Percentiles rank a stretch among this genome's conserved stretches.
These are phyloP conservation scores for Populus trichocarpa DNA, from an alignment of 441 rosid genomes.

Conservation along the genomic window DNA sequence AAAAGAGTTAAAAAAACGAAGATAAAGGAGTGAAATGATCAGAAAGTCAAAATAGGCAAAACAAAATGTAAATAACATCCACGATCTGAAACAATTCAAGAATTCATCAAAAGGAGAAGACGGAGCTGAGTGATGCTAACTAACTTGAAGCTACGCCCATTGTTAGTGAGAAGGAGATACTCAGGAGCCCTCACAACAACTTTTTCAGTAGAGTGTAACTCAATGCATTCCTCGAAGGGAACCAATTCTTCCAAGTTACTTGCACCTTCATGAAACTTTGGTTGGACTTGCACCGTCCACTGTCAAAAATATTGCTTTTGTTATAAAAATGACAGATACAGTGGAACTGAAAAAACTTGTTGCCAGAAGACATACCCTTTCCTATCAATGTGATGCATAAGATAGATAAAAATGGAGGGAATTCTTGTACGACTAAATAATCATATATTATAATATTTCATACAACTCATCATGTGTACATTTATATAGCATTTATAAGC, in stretches of 20 bases:
- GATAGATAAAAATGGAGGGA: not conserved
- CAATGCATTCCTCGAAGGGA: slow-evolving; percentile 93
- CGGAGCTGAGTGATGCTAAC: slow-evolving; percentile 34
- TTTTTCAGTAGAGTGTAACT: slow-evolving; percentile 71
- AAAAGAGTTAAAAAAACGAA: not conserved
- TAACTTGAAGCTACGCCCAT: slow-evolving; percentile 97
- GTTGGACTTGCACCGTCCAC: slow-evolving; percentile 95
- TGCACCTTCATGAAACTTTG: slow-evolving; percentile 95
- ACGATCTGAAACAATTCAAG: not conserved
- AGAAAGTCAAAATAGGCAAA: not conserved
- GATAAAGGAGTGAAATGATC: not conserved
- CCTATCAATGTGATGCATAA: not conserved
- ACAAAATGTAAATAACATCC: not conserved
- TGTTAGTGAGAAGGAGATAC: slow-evolving; percentile 85
- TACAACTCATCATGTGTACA: not conserved
- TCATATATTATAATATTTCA: not conserved
- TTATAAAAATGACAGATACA: slow-evolving; percentile 17
- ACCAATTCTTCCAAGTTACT: slow-evolving; percentile 89
- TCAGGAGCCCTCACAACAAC: slow-evolving; percentile 80
- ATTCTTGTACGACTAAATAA: not conserved
- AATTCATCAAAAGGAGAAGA: slow-evolving; percentile 2
- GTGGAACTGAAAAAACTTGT: not conserved
- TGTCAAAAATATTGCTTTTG: slow-evolving; percentile 34
- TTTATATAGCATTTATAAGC: not conserved
- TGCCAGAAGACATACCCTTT: not conserved